Conservation (phyloP, 2,329 filamentous ascomycete genomes). For the Aspergillus sp. region DNA sequence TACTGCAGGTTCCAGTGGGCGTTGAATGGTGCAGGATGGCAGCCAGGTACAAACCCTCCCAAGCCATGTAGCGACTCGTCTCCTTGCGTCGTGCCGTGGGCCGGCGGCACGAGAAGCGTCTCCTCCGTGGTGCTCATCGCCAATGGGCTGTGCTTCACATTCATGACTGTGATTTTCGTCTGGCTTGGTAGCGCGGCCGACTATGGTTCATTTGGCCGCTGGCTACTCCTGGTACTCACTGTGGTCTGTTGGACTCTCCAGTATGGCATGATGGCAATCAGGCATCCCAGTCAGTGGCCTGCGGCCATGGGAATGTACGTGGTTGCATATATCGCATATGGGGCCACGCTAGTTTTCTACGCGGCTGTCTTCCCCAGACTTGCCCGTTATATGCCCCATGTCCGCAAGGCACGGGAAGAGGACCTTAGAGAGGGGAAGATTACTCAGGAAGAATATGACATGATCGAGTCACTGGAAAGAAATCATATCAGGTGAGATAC, state of each 20-base stretch:
- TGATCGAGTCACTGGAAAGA: slow-evolving; percentile 41
- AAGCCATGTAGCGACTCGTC: slow-evolving; percentile 31
- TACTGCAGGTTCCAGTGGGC: slow-evolving; percentile 39
- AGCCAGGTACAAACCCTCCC: slow-evolving; percentile 34
- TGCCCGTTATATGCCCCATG: slow-evolving; percentile 41
- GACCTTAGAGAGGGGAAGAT: slow-evolving; percentile 41
- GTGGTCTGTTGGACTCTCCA: slow-evolving; percentile 43
- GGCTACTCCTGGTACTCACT: slow-evolving; percentile 41
- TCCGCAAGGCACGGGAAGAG: slow-evolving; percentile 41
- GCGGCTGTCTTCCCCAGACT: slow-evolving; percentile 42
- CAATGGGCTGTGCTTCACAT: slow-evolving; percentile 43
- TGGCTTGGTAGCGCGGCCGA: slow-evolving; percentile 43
- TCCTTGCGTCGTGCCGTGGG: slow-evolving; percentile 42
- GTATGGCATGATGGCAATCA: slow-evolving; percentile 41
- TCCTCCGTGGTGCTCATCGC: slow-evolving; percentile 43
- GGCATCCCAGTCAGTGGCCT: slow-evolving; percentile 39
- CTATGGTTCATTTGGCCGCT: slow-evolving; percentile 43
- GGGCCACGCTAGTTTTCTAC: slow-evolving; percentile 44
- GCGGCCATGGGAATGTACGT: slow-evolving; percentile 43
- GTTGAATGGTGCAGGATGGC: slow-evolving; percentile 38
- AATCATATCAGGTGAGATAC: slow-evolving; percentile 38
- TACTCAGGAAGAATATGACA: slow-evolving; percentile 38
- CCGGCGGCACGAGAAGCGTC: slow-evolving; percentile 35
- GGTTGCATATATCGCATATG: slow-evolving; percentile 40
- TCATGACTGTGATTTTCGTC: slow-evolving; percentile 45